These are phyloP conservation scores for Leccinum arenicola DNA, from an alignment of 768 basidiomycete species.

Conservation along the genomic window DNA sequence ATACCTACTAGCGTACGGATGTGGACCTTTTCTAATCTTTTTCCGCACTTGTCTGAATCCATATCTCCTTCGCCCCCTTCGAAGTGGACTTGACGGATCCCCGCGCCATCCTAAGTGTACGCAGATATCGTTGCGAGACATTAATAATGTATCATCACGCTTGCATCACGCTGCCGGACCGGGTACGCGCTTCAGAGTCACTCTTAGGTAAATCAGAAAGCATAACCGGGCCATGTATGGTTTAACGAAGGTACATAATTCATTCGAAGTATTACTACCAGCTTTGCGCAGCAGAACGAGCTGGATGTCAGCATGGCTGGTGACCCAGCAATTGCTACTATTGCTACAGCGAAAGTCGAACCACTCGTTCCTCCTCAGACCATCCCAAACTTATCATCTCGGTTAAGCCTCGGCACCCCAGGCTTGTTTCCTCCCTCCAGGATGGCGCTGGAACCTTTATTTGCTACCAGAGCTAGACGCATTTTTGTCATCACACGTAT, in stretches of 20 bases:
- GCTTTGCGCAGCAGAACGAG: neutral
- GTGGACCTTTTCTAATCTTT: conserved; percentile 1
- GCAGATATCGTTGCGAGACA: neutral
- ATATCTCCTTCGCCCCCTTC: conserved; percentile 3
- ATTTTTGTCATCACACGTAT: conserved; percentile 71
- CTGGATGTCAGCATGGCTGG: neutral
- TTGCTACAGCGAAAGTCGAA: neutral
- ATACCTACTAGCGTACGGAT: conserved; percentile 19
- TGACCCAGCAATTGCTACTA: neutral
- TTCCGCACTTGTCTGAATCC: conserved; percentile 3
- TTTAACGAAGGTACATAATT: neutral
- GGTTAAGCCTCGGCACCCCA: conserved; percentile 11
- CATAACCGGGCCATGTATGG: neutral
- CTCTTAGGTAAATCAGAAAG: too few relatives aligned
- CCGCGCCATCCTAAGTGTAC: too few relatives aligned
- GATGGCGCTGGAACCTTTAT: conserved; percentile 71
- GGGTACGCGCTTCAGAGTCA: too few relatives aligned
- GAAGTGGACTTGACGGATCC: neutral
- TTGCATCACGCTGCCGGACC: too few relatives aligned
- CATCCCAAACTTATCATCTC: conserved; percentile 2
- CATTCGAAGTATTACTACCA: neutral
- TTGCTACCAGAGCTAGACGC: conserved; percentile 70
- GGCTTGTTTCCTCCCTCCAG: conserved; percentile 17
- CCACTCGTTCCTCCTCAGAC: neutral
- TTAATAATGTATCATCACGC: too few relatives aligned